Percentiles rank a stretch among this genome's conserved stretches.
Evolutionary conservation across 768 basidiomycete species (phyloP).

Genomic region (Dacryopinax primogenitus): DNA sequence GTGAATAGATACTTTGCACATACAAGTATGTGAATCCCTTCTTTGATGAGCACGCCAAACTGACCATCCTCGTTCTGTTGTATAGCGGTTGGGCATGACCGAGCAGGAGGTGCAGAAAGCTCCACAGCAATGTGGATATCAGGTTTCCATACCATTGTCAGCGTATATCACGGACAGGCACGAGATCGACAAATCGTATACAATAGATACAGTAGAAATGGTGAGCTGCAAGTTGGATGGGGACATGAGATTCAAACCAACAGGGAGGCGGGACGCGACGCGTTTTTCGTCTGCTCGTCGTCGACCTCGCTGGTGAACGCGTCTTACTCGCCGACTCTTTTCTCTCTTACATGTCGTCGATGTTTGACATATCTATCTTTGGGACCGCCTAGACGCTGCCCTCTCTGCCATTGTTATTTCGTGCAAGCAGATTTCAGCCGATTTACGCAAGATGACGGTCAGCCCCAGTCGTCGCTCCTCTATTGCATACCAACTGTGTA

Average conservation of each 20-base stretch:
- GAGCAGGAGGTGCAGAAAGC: constrained; percentile 33
- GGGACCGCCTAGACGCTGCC: too few species aligned
- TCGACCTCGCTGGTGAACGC: too few species aligned
- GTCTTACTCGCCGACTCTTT: too few species aligned
- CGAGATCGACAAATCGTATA: neutral
- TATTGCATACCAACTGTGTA: too few species aligned
- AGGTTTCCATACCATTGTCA: neutral
- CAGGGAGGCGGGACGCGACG: neutral
- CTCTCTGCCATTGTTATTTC: too few species aligned
- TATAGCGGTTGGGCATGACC: constrained; percentile 50
- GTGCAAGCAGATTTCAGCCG: too few species aligned
- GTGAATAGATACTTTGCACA: neutral
- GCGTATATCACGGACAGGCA: neutral
- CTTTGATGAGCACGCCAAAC: constrained; percentile 49
- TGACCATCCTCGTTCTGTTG: constrained; percentile 73
- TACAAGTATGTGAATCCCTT: constrained; percentile 58
- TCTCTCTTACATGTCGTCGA: too few species aligned
- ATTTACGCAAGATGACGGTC: too few species aligned
- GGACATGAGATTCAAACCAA: neutral
- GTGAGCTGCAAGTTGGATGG: neutral
- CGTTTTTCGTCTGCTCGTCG: neutral
- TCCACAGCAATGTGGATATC: constrained; percentile 32
- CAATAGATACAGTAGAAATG: neutral
- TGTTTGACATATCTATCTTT: too few species aligned
- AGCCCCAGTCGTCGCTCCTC: too few species aligned